phyloP scores from a whole-genome alignment of 2,329 filamentous ascomycete genomes.

The Aspergillus pseudoglaucus region DNA sequence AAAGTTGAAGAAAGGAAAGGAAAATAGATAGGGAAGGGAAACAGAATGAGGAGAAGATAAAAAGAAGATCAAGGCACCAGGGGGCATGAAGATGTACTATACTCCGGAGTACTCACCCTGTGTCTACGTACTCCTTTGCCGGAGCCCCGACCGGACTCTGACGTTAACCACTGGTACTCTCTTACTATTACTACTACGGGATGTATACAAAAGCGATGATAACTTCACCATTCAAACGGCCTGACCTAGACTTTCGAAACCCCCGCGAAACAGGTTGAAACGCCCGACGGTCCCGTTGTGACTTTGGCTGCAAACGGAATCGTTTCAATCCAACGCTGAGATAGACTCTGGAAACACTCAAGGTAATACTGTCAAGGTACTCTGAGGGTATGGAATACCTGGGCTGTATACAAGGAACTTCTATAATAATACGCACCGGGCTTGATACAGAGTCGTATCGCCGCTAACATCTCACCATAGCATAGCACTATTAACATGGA shows the following conservation, averaged over 20 bases:
- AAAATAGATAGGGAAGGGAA: constrained; percentile 14
- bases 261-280: not conserved
- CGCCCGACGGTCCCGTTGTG: not conserved
- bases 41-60: not conserved
- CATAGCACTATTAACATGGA: not conserved
- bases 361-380: too few species aligned
- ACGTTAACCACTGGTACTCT: not conserved
- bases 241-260: not conserved
- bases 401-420: too few species aligned
- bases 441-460: not conserved
- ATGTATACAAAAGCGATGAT: too few species aligned
- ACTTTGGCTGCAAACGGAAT: not conserved
- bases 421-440: not conserved
- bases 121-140: too few species aligned
- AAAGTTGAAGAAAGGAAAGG: constrained; percentile 11
- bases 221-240: too few species aligned
- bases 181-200: too few species aligned
- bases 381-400: not conserved
- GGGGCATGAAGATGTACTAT: not conserved
- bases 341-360: too few species aligned
- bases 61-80: not conserved
- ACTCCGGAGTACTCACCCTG: too few species aligned
- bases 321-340: not conserved
- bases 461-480: not conserved
- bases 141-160: not conserved